A percentile compares a stretch with the other conserved stretches of the same genome.
Evolutionary conservation across 2,329 filamentous ascomycete species (phyloP).

Genomic region (Aspergillus eucalypticola): DNA sequence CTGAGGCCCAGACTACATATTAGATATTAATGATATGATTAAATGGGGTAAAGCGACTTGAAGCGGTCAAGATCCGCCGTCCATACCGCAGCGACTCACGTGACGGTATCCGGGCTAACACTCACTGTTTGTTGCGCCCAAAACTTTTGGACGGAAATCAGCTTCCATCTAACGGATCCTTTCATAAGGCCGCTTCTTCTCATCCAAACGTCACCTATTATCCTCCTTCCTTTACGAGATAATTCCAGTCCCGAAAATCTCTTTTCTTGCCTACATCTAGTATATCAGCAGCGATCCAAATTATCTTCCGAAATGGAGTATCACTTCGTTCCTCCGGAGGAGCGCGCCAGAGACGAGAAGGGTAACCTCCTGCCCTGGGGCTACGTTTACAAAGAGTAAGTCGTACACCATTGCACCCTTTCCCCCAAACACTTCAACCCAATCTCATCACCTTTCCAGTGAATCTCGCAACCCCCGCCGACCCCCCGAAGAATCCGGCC

Average conservation of each 20-base stretch:
- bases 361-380: constrained; percentile 64
- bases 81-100: constrained; percentile 16
- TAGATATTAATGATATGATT: too few relatives aligned
- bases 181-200: neutral
- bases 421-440: neutral
- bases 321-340: constrained; percentile 64
- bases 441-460: constrained; percentile 32
- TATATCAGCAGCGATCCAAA: neutral
- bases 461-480: constrained; percentile 53
- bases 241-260: too few relatives aligned
- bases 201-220: neutral
- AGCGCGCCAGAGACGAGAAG: constrained; percentile 60
- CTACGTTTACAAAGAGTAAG: constrained; percentile 63
- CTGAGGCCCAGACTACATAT: too few relatives aligned
- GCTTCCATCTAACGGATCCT: constrained; percentile 1
- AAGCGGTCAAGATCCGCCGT: neutral
- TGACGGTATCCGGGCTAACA: constrained; percentile 27
- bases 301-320: constrained; percentile 56
- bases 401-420: constrained; percentile 24
- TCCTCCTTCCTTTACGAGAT: neutral
- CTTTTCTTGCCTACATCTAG: neutral
- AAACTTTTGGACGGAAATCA: constrained; percentile 21
- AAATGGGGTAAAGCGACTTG: too few relatives aligned
- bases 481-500: constrained; percentile 61
- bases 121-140: constrained; percentile 26